phyloP scores from a whole-genome alignment of 164 flowering plant species.

The Vitis vinifera region DNA sequence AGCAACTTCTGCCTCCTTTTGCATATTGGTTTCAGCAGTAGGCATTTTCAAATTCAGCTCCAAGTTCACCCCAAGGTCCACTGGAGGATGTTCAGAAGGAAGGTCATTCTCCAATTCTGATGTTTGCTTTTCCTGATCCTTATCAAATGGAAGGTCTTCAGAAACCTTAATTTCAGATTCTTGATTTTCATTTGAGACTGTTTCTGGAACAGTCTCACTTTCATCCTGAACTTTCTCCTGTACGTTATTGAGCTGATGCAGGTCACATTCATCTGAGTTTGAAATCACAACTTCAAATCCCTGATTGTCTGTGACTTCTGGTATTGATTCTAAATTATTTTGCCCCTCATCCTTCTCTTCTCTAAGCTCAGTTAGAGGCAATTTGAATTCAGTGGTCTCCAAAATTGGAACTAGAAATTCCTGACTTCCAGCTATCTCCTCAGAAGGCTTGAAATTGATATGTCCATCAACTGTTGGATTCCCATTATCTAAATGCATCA shows the following conservation, averaged over 20 bases:
- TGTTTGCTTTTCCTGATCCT: constrained; percentile 6
- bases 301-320: constrained; percentile 8
- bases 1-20: background rate
- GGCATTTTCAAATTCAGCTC: background rate
- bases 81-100: background rate
- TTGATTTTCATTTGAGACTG: background rate
- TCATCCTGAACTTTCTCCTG: constrained; percentile 6
- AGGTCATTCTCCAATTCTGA: background rate
- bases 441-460: background rate
- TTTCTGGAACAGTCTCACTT: background rate
- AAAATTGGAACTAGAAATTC: background rate
- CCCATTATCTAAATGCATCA: too few relatives aligned
- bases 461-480: too few relatives aligned
- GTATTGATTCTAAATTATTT: background rate
- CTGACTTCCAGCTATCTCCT: background rate
- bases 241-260: background rate
- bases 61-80: background rate
- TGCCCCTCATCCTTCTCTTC: constrained; percentile 3
- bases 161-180: constrained; percentile 2
- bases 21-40: background rate
- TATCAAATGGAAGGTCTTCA: constrained; percentile 8
- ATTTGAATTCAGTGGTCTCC: background rate
- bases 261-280: constrained; percentile 4
- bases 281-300: background rate
- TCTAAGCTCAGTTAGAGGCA: background rate